A percentile compares a stretch with the other conserved stretches of the same genome.
Evolutionary conservation across 2,329 filamentous ascomycete genomes (phyloP).

Genomic region (Colletotrichum magnum): DNA sequence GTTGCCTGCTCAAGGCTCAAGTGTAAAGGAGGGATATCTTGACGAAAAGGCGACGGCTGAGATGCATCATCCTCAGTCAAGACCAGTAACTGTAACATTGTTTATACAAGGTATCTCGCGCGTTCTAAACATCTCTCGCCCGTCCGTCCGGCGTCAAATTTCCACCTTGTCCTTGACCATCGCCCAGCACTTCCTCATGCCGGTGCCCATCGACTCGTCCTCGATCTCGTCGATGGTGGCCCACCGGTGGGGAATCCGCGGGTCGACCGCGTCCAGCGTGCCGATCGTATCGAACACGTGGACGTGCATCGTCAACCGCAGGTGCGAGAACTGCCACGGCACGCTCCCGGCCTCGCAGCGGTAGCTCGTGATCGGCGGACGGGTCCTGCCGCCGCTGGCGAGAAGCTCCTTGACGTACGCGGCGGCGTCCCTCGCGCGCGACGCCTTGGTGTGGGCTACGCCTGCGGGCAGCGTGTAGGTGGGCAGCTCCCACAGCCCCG

Average conservation of each 20-base stretch:
- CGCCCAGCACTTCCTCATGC: conserved; percentile 71
- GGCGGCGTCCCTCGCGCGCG: conserved; percentile 54
- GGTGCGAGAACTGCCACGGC: conserved; percentile 71
- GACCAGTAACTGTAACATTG: too few species aligned
- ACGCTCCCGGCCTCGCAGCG: conserved; percentile 63
- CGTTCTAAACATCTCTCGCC: too few species aligned
- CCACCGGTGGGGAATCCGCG: conserved; percentile 50
- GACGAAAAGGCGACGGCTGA: too few species aligned
- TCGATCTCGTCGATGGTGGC: conserved; percentile 58
- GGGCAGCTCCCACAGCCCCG: conserved; percentile 70
- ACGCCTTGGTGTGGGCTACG: conserved; percentile 46
- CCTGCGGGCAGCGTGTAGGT: conserved; percentile 55
- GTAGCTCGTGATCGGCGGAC: conserved; percentile 50
- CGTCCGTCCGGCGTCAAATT: not conserved
- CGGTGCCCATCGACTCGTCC: conserved; percentile 69
- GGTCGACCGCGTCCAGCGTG: not conserved
- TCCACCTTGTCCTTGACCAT: conserved; percentile 50
- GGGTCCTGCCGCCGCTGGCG: conserved; percentile 11
- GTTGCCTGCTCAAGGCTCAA: too few species aligned
- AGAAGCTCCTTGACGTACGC: conserved; percentile 51
- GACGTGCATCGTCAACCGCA: conserved; percentile 71
- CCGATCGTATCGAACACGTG: conserved; percentile 60
- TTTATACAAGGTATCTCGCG: too few species aligned
- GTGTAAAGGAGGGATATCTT: too few species aligned
- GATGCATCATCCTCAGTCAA: too few species aligned